Base-by-base conservation (phyloP, 176 grass and related monocot genomes). In the Oryza meridionalis region DNA sequence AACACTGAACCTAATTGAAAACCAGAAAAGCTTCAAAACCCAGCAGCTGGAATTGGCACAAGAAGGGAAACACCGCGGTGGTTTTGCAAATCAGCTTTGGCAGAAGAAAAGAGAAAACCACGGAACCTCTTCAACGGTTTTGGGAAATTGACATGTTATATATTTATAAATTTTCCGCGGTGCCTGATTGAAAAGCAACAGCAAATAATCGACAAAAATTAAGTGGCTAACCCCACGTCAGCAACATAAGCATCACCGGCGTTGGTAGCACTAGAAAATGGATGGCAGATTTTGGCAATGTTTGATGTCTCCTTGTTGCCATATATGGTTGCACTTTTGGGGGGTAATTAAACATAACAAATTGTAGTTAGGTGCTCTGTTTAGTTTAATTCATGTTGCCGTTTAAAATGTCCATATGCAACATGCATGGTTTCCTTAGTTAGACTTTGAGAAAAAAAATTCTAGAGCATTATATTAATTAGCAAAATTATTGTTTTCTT, bases 81-180 rank as follows among this genome's bases (percentile, higher is more conserved):
- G 79, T 82, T 82, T 73, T 46, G 67, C 19, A 21, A 69, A 49
- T 59, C 79, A 78, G 79, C 79, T 77, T 40, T 68, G 15, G 32
- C 21, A 63, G 82, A 86, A 76, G 72, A 6, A 16, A 47, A 1
- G 72, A 9, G 19, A 72, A 89, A 90, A 78, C 67, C 73, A 78
- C 61, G 84, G 88, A 82, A 12, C 46, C 7, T 9, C 19, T 17
- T 86, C 79, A 9, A 78, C 22, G 88, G 84, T 90, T 83, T 90
- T 61, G 37, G 38, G 14, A 35, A 61, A 19, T n/a, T 55, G 62
- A 66, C 33, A 74, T 55, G 62, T 17, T 25, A 68, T 43, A 5
- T 29, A 37, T 86, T 86, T 35, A 44, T 35, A 44, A 70, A 76
- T 53, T 7, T 46, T 11, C 12, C 7, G 29, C 26, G 25, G 67